Evolutionary conservation across 805 yeast species (phyloP), one percentile per base, ranked within the genome.

Genomic region (Spencermartinsiella europaea): DNA sequence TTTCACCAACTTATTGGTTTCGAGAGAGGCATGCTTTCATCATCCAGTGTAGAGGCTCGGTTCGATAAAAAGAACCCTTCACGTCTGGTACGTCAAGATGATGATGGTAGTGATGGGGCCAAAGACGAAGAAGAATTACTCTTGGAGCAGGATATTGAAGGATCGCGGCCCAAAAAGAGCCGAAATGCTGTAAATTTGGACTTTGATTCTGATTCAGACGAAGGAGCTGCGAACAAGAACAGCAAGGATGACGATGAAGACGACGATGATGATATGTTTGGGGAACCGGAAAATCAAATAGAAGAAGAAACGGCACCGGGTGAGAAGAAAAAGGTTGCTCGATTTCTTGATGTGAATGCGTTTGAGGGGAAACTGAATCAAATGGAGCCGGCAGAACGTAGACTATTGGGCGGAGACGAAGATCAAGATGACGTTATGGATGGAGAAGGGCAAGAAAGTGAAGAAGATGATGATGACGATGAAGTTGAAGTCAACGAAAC

Each of bases 301-400:
- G 45, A 44, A 17, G 49, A 43, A 19, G 21, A 38, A 10, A 50
- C 34, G 14, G 21, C 21, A 3, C 38, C 28, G 5, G 39, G 27
- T 42, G 28, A 43, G 33, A 39, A 48, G 19, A 46, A 43, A 19
- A 54, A 50, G 40, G 53, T 47, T n/a, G 60, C 59, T 5, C 52
- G 60, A 42, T 48, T 60, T 15, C 40, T 73, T 46, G 71, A 73
- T 40, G 59, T 71, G 52, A 58, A 62, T 4, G 56, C 65, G 47
- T 71, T 73, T 46, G 73, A 72, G 53, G 60, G 46, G 38, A 12
- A 25, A 7, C 38, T 48, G 19, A 21, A 46, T 20, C 38, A 44
- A 28, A 19, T 31, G 3, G 44, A 31, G 19, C 40, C 34, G 12
- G 66, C 66, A 5, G 59, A 56, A 25, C 31, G 31, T 64, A 54